Percentiles rank a stretch among this genome's conserved stretches.
phyloP scores from a whole-genome alignment of 163 green algal species.

The Trebouxia gelatinosa region DNA sequence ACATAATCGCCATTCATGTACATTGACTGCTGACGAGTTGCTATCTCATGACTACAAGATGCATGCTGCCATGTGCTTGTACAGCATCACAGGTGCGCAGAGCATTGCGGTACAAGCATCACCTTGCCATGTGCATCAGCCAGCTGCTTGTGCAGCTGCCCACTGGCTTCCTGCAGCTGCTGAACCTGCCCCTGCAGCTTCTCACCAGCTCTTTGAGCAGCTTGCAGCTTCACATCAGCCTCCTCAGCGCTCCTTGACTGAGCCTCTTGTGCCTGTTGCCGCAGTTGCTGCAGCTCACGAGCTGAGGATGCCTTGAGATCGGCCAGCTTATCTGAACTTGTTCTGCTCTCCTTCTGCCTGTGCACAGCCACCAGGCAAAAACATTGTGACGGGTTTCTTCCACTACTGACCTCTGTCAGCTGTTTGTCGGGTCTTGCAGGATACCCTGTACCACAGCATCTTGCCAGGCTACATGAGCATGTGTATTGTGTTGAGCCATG shows the following conservation, averaged over 20 bases:
- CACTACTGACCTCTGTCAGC: too few relatives aligned
- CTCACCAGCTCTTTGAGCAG: constrained; percentile 12
- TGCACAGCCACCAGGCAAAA: too few relatives aligned
- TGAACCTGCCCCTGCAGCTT: constrained; percentile 3
- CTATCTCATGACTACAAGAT: too few relatives aligned
- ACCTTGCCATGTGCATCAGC: constrained; percentile 37
- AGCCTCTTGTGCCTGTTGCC: constrained; percentile 9
- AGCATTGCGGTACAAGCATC: too few relatives aligned
- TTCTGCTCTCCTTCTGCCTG: background rate
- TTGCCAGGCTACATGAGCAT: background rate
- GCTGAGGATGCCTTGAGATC: constrained; percentile 24
- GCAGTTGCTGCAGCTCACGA: constrained; percentile 17
- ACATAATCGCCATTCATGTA: too few relatives aligned
- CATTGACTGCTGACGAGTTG: too few relatives aligned
- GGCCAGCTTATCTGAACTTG: background rate
- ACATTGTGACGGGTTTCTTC: too few relatives aligned
- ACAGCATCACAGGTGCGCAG: constrained; percentile 31
- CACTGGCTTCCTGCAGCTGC: constrained; percentile 23
- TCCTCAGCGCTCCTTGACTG: constrained; percentile 6
- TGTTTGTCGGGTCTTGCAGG: too few relatives aligned
- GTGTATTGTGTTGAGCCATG: background rate
- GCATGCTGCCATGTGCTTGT: too few relatives aligned
- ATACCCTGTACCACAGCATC: too few relatives aligned
- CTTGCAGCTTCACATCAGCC: constrained; percentile 35
- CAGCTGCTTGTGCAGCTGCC: constrained; percentile 23